A percentile compares a stretch with the other conserved stretches of the same genome.
phyloP scores from a whole-genome alignment of 1,139 yeast genomes.

The Kodamaea sp. region DNA sequence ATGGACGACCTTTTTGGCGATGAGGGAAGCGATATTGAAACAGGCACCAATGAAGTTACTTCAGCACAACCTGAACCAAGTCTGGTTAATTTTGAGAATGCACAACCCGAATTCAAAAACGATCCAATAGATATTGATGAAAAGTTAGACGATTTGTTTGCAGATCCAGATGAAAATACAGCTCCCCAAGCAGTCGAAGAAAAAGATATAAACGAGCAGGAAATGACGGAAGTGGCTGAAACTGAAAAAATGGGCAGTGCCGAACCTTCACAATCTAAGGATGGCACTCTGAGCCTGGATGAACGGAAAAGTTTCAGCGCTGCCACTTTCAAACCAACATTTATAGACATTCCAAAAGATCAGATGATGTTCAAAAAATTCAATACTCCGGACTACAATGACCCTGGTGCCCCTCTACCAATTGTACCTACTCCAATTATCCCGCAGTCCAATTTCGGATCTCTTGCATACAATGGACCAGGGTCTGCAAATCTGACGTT shows the following conservation, averaged over 20 bases:
- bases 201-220: no score
- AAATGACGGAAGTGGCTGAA: background rate
- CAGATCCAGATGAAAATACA: conserved; percentile 1
- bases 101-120: background rate
- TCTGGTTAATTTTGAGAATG: background rate
- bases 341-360: conserved; percentile 57
- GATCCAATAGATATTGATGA: conserved; percentile 1
- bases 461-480: conserved; percentile 9
- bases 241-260: background rate
- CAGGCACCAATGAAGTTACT: background rate
- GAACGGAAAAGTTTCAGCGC: no score
- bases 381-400: conserved; percentile 59
- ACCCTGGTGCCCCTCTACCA: conserved; percentile 84
- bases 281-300: no score
- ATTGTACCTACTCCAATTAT: conserved; percentile 57
- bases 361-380: conserved; percentile 41
- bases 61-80: conserved; percentile 10
- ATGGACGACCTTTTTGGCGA: conserved; percentile 49
- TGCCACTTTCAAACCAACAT: conserved; percentile 18
- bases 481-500: conserved; percentile 1
- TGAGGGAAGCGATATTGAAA: conserved; percentile 24
- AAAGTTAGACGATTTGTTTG: conserved; percentile 13
- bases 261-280: background rate
- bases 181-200: no score
- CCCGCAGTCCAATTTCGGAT: conserved; percentile 20